Base-by-base conservation (phyloP, 2,329 filamentous ascomycete species). In the Macroventuria anomochaeta region DNA sequence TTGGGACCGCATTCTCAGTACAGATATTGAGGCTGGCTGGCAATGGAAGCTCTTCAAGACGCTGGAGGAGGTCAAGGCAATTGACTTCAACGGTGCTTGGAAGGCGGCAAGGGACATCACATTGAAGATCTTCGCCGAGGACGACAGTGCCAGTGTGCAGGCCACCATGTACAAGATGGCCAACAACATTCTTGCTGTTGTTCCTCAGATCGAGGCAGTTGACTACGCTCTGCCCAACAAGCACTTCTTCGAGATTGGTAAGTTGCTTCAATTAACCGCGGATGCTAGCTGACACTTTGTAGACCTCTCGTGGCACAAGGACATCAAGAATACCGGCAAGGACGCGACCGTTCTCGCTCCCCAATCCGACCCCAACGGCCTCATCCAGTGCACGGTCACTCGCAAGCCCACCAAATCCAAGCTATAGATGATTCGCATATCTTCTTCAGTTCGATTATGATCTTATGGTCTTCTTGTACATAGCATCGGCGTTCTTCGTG, bases 111-210 rank as follows among this genome's bases (percentile, higher is more conserved):
- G 91, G 57, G 80, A 82, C 46, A 95, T 96, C 73, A 97, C 93
- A n/a, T 82, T 97, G 75, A 89, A 90, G 79, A 90, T 87, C 0
- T 99, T 99, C 70, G 93, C 95, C 34, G 85, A 88, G 70, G 93
- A 99, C 70, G 83, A 92, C 71, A 96, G 91, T 68, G 90, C 95
- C 39, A 96, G 91, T 67, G 95, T 99, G 20, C 95, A 99, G 79
- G 88, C 88, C 67, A 97, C 93, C 57, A 97, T 99, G 95, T 99
- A 97, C 81, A 96, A 97, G 81, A 99, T 99, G 93, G 87, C 85
- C 67, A 89, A 93, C 75, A 81, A 88, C 75, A 96, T 99, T 63
- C 81, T 99, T 46, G 88, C 84, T 7, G 85, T 82, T 18, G 89
- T 87, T 20, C 88, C 91, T 12, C 81, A 87, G 59, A 84, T 92